These are phyloP conservation scores for Pythium aristosporum DNA, from an alignment of 352 stramenopile species.

Conservation along the genomic window DNA sequence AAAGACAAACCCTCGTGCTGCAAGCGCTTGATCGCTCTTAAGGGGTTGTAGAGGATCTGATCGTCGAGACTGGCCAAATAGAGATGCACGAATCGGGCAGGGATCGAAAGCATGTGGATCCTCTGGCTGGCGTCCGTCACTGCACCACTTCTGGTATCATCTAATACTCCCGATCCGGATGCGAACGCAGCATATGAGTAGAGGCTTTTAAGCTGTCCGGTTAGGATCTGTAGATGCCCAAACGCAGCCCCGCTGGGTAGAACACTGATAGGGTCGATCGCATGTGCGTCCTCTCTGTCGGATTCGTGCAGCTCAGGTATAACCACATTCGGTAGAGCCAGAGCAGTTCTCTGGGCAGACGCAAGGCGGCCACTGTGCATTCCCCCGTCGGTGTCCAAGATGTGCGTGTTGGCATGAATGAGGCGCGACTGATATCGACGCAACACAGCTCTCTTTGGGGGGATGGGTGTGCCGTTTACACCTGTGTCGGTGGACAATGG, in stretches of 20 bases:
- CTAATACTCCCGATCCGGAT: not conserved
- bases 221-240: slow-evolving; percentile 43
- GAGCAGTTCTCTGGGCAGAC: slow-evolving; percentile 8
- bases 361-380: slow-evolving; percentile 12
- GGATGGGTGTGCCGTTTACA: not conserved
- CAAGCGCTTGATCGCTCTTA: slow-evolving; percentile 35
- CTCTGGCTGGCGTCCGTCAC: not conserved
- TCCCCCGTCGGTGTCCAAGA: slow-evolving; percentile 14
- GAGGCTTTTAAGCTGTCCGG: slow-evolving; percentile 30
- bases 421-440: slow-evolving; percentile 36
- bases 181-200: slow-evolving; percentile 43
- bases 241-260: slow-evolving; percentile 38
- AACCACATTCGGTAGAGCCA: not conserved
- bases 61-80: slow-evolving; percentile 35
- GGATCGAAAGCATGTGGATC: slow-evolving; percentile 34
- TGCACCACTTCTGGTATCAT: not conserved
- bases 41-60: slow-evolving; percentile 41
- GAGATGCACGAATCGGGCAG: slow-evolving; percentile 28
- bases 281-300: not conserved
- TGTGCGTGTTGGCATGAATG: slow-evolving; percentile 28
- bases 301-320: not conserved
- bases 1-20: slow-evolving; percentile 19
- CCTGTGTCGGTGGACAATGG: not conserved
- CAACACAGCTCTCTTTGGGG: slow-evolving; percentile 24
- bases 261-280: slow-evolving; percentile 37